A percentile compares a stretch with the other conserved stretches of the same genome.
phyloP scores from a whole-genome alignment of 495 filamentous ascomycete genomes.

The Trichoderma virens region DNA sequence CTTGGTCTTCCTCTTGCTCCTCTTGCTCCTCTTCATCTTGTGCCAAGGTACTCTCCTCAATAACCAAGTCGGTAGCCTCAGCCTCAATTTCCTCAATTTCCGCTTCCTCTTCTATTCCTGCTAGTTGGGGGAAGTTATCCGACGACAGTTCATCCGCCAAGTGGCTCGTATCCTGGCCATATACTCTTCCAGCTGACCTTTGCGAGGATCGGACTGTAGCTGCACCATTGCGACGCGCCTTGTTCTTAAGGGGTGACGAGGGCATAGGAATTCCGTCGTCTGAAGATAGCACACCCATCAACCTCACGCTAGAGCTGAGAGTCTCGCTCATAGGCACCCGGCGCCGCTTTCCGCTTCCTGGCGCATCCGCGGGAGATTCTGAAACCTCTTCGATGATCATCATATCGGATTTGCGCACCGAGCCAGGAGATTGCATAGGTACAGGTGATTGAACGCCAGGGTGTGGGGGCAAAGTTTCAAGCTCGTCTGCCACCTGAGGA shows the following conservation, averaged over 20 bases:
- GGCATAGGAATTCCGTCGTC: constrained; percentile 19
- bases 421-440: background rate
- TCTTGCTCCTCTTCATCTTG: constrained; percentile 11
- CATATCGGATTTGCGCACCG: constrained; percentile 7
- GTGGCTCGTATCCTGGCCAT: constrained; percentile 9
- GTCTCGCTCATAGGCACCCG: constrained; percentile 21
- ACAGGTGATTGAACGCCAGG: background rate
- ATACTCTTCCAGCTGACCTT: background rate
- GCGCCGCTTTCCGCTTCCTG: constrained; percentile 36
- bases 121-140: constrained; percentile 5
- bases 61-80: constrained; percentile 17
- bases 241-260: constrained; percentile 36
- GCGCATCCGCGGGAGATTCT: constrained; percentile 41
- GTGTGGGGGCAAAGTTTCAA: constrained; percentile 5
- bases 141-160: constrained; percentile 23
- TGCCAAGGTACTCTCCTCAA: constrained; percentile 1
- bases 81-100: constrained; percentile 10
- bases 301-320: constrained; percentile 22
- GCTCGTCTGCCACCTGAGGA: background rate
- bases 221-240: constrained; percentile 23
- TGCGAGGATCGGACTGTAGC: background rate
- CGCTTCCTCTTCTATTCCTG: constrained; percentile 1
- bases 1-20: constrained; percentile 9
- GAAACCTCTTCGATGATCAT: constrained; percentile 29
- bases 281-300: constrained; percentile 25